Conservation (phyloP, 345 rosid genomes). For the Kernera saxatilis region DNA sequence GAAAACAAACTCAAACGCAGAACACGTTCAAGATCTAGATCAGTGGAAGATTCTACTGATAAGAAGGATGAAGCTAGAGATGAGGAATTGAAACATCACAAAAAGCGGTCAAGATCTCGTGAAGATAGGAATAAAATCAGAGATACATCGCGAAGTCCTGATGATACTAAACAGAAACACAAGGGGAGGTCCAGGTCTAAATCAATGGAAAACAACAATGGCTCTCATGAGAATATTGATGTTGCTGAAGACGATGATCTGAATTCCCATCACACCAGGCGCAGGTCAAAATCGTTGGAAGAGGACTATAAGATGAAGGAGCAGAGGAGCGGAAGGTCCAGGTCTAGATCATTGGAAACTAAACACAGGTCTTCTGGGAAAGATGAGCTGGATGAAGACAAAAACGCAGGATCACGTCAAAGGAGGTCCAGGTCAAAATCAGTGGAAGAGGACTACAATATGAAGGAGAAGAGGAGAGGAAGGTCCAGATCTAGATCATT, state of each 20-base stretch:
- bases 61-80: slow-evolving; percentile 35
- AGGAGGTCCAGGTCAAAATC: slow-evolving; percentile 75
- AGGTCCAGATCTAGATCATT: slow-evolving; percentile 59
- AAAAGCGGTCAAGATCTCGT: slow-evolving; percentile 44
- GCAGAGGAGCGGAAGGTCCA: slow-evolving; percentile 47
- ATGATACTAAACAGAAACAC: slow-evolving; percentile 42
- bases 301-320: slow-evolving; percentile 38
- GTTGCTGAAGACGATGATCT: slow-evolving; percentile 39
- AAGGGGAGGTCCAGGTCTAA: slow-evolving; percentile 52
- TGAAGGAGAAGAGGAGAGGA: slow-evolving; percentile 40
- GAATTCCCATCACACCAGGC: slow-evolving; percentile 39
- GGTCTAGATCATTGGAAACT: slow-evolving; percentile 53
- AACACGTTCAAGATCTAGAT: slow-evolving; percentile 54
- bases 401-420: slow-evolving; percentile 38
- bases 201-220: slow-evolving; percentile 38
- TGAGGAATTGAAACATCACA: slow-evolving; percentile 36
- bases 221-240: slow-evolving; percentile 29
- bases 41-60: slow-evolving; percentile 42
- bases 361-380: slow-evolving; percentile 30
- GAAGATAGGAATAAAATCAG: slow-evolving; percentile 39
- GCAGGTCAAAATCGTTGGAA: slow-evolving; percentile 58
- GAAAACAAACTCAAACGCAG: slow-evolving; percentile 39
- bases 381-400: slow-evolving; percentile 35
- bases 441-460: slow-evolving; percentile 43
- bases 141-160: slow-evolving; percentile 37